These are phyloP conservation scores for Gelatoporia subvermispora DNA, from an alignment of 768 basidiomycete genomes.

Conservation along the genomic window DNA sequence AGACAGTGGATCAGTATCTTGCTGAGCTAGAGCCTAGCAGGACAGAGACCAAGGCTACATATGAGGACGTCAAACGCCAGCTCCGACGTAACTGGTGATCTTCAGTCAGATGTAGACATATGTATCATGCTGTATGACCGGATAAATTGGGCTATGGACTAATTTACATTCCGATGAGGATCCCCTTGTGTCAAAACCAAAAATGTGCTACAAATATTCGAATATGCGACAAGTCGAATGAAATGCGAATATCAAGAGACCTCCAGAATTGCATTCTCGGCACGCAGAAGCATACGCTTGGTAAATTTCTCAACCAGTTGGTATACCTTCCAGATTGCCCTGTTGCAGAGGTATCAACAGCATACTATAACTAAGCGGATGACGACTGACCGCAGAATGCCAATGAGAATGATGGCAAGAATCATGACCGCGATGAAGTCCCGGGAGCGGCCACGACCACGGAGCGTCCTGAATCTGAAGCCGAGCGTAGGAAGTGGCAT, in stretches of 20 bases:
- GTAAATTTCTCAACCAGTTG: slow-evolving; percentile 53
- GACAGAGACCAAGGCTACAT: slow-evolving; percentile 55
- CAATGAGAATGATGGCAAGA: slow-evolving; percentile 52
- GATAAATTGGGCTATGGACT: neutral
- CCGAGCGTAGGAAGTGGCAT: slow-evolving; percentile 66
- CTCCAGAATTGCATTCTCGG: slow-evolving; percentile 79
- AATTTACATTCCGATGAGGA: neutral
- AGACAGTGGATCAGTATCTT: slow-evolving; percentile 69
- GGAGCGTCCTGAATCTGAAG: slow-evolving; percentile 56
- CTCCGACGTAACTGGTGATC: slow-evolving; percentile 66
- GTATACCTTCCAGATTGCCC: slow-evolving; percentile 71
- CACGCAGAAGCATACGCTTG: slow-evolving; percentile 58
- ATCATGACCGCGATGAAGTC: slow-evolving; percentile 68
- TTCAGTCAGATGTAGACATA: neutral
- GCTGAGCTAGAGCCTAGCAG: slow-evolving; percentile 60
- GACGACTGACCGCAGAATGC: slow-evolving; percentile 51
- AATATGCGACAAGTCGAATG: neutral
- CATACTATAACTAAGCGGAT: neutral
- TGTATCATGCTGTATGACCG: neutral
- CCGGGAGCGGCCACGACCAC: slow-evolving; percentile 46
- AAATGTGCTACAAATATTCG: too few relatives aligned
- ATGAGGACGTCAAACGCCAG: slow-evolving; percentile 69
- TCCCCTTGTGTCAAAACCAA: neutral
- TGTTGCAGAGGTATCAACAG: slow-evolving; percentile 21
- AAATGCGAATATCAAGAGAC: slow-evolving; percentile 29